Evolutionary conservation across 2,329 filamentous ascomycete species (phyloP).

Genomic region (Geoglossum cookeanum): DNA sequence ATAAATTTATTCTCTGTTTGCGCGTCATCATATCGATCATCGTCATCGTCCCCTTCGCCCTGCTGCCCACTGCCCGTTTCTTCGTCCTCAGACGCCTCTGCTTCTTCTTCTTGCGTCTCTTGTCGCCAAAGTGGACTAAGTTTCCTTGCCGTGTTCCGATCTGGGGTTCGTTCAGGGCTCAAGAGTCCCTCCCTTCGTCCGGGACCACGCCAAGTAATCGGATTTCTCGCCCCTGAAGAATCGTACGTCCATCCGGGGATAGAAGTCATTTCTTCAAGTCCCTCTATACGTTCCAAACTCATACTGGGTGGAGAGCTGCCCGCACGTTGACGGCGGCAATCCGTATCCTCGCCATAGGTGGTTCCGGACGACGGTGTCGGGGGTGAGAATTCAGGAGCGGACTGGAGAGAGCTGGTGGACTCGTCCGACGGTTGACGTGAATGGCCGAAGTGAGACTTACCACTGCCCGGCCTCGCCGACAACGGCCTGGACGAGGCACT

Average conservation of each 20-base stretch:
- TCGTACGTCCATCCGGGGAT: background rate
- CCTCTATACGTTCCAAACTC: background rate
- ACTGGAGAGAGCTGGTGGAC: background rate
- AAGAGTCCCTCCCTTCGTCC: background rate
- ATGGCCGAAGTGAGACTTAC: background rate
- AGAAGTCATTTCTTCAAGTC: background rate
- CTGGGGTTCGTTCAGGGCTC: background rate
- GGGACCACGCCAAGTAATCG: background rate
- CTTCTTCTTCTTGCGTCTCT: background rate
- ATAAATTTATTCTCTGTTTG: background rate
- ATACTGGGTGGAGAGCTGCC: background rate
- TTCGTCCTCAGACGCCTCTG: background rate
- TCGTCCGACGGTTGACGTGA: background rate
- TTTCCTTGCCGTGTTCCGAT: background rate
- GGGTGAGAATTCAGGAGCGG: background rate
- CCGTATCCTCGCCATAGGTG: background rate
- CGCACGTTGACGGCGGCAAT: background rate
- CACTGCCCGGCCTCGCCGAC: background rate
- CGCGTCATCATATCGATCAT: background rate
- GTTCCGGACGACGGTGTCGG: background rate
- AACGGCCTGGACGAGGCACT: background rate
- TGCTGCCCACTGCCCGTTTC: background rate
- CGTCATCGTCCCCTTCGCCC: background rate
- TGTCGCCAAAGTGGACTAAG: background rate
- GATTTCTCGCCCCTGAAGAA: background rate